Conservation (phyloP, 2,329 filamentous ascomycete genomes). For the Aspergillus ochraceoroseus region DNA sequence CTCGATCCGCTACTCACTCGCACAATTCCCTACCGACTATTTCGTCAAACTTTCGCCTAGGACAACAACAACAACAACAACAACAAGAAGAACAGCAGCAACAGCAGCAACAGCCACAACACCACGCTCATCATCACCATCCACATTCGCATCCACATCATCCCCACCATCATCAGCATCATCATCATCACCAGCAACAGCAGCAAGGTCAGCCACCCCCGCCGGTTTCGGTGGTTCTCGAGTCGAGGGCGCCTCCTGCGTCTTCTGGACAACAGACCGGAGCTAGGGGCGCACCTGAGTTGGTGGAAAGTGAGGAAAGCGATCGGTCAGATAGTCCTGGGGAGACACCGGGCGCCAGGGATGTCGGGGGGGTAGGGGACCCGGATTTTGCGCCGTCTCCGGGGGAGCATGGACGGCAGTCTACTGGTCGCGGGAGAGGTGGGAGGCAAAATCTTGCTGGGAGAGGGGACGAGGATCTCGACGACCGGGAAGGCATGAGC, state of each 20-base stretch:
- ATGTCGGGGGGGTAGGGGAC: slow-evolving; percentile 12
- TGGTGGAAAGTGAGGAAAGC: slow-evolving; percentile 18
- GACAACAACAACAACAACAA: slow-evolving; percentile 13
- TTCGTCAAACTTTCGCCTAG: slow-evolving; percentile 20
- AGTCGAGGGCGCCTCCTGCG: slow-evolving; percentile 6
- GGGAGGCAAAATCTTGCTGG: slow-evolving; percentile 2
- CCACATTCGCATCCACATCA: not conserved
- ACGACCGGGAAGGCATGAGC: slow-evolving; percentile 8
- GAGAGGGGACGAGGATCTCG: slow-evolving; percentile 3
- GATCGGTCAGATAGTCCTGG: slow-evolving; percentile 15
- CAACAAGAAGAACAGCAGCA: slow-evolving; percentile 10
- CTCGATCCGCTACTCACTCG: slow-evolving; percentile 11
- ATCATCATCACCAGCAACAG: not conserved
- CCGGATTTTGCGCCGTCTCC: slow-evolving; percentile 21
- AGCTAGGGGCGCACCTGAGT: slow-evolving; percentile 13
- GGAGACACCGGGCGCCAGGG: slow-evolving; percentile 10
- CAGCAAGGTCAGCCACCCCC: slow-evolving; percentile 1
- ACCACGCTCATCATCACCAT: slow-evolving; percentile 4
- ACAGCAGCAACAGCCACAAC: slow-evolving; percentile 7
- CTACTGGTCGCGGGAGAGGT: not conserved
- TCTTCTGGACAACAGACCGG: no score
- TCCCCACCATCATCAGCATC: not conserved
- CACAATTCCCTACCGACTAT: slow-evolving; percentile 19
- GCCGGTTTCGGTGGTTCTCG: slow-evolving; percentile 18
- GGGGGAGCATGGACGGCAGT: slow-evolving; percentile 3